These are phyloP conservation scores for Thoreauomyces humboldtii DNA, from an alignment of 192 early-diverging fungal genomes.

Conservation along the genomic window DNA sequence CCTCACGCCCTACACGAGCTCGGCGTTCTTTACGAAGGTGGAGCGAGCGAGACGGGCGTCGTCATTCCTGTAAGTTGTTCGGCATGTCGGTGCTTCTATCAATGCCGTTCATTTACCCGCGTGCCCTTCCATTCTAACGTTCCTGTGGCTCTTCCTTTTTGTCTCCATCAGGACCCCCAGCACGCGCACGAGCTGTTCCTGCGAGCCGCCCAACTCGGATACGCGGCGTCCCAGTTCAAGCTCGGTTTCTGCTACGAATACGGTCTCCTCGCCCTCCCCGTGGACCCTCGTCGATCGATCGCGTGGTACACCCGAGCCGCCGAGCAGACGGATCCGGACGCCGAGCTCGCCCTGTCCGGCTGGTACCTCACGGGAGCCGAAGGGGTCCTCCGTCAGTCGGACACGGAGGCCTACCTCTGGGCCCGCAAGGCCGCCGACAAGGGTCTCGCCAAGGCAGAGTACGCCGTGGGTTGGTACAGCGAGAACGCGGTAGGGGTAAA, in stretches of 20 bases:
- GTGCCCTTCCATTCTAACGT: neutral
- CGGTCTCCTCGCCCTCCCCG: slow-evolving; percentile 80
- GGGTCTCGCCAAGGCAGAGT: slow-evolving; percentile 92
- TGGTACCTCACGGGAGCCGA: slow-evolving; percentile 98
- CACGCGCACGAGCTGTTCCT: slow-evolving; percentile 93
- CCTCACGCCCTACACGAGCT: slow-evolving; percentile 95
- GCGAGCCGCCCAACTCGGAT: slow-evolving; percentile 88
- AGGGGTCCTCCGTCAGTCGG: slow-evolving; percentile 81
- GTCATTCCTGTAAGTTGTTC: slow-evolving; percentile 43
- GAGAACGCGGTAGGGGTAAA: slow-evolving; percentile 87
- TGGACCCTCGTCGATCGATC: slow-evolving; percentile 87
- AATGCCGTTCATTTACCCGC: neutral
- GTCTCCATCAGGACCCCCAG: slow-evolving; percentile 59
- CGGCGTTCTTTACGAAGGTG: slow-evolving; percentile 79
- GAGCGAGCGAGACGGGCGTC: slow-evolving; percentile 30
- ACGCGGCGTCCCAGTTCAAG: slow-evolving; percentile 88
- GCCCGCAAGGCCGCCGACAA: slow-evolving; percentile 94
- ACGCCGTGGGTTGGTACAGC: slow-evolving; percentile 92
- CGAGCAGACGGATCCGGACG: slow-evolving; percentile 84
- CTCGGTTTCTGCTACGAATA: slow-evolving; percentile 94
- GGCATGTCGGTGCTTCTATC: neutral
- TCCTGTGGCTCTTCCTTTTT: neutral
- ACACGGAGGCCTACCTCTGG: slow-evolving; percentile 97
- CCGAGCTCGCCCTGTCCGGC: slow-evolving; percentile 90
- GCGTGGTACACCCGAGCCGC: slow-evolving; percentile 95